A percentile compares a stretch with the other conserved stretches of the same genome.
Evolutionary conservation across 495 filamentous ascomycete species (phyloP).

Genomic region (Bathelium albidoporum): DNA sequence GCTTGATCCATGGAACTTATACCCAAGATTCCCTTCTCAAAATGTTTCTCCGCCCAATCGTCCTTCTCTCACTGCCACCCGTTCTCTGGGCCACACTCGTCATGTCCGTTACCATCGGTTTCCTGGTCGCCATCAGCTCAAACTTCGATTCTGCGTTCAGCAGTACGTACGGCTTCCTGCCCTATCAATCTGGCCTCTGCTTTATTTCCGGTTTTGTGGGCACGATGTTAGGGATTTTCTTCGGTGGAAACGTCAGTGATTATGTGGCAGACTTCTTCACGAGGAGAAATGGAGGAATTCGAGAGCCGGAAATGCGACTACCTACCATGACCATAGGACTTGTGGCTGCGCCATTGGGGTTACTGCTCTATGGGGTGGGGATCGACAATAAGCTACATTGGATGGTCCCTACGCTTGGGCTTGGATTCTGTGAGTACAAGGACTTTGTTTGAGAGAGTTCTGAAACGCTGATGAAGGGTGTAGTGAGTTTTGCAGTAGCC

Average conservation of each 20-base stretch:
- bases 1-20: conserved; percentile 23
- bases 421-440: conserved; percentile 28
- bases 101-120: conserved; percentile 42
- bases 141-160: conserved; percentile 41
- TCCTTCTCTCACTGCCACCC: conserved; percentile 37
- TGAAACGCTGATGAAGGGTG: not conserved
- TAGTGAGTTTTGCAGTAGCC: conserved; percentile 41
- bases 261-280: conserved; percentile 42
- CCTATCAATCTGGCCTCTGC: conserved; percentile 42
- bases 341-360: conserved; percentile 35
- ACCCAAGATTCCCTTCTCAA: conserved; percentile 38
- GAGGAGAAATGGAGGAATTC: conserved; percentile 48
- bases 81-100: conserved; percentile 43
- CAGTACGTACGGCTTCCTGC: conserved; percentile 35
- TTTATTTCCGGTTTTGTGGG: conserved; percentile 42
- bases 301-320: conserved; percentile 62
- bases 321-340: conserved; percentile 44
- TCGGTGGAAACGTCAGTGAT: conserved; percentile 43
- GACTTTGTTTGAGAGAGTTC: no score
- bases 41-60: conserved; percentile 40
- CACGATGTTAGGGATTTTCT: conserved; percentile 37
- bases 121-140: conserved; percentile 43
- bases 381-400: conserved; percentile 42
- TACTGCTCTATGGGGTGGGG: conserved; percentile 44
- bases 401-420: conserved; percentile 45